Evolutionary conservation across 768 basidiomycete genomes (phyloP), one percentile per base, ranked within the genome.

Genomic region (Mycena latifolia): DNA sequence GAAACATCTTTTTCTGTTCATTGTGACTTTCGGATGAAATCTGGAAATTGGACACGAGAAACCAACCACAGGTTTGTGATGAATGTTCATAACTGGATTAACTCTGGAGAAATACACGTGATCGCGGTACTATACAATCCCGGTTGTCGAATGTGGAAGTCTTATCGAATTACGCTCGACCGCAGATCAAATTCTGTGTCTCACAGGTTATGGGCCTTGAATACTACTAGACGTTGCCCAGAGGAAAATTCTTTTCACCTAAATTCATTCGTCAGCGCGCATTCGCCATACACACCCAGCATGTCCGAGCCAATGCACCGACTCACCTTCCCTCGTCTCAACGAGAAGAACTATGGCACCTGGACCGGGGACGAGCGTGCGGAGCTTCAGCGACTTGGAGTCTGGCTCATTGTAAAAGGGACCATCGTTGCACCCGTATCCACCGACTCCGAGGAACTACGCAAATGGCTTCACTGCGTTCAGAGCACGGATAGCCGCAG

Each of bases 131-230:
- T 54, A 54, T 29, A 48, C 50, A 50, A 25, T 28, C 25, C 43
- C 15, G 41, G 59, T 39, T 48, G 59, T 37, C 57, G 57, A 24
- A 11, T 5, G 22, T 12, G 31, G 31, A 48, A 51, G 58, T 50
- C 50, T 52, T 51, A 61, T 61, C 50, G 59, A 61, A 50, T 61
- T 61, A 61, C 59, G 50, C 59, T 61, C 51, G 59, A 53, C 51
- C 59, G 51, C 59, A 61, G 50, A 50, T 45, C 43, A 52, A 50
- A 18, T 5, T 24, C 61, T 56, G 61, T 47, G 61, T 43, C 29
- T 63, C 61, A 63, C 54, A 63, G 61, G 61, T 63, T 63, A 55
- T 63, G 61, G 61, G 61, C 61, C 61, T 12, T 20, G 43, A 1
- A 14, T n/a, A n/a, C n/a, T 35, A 47, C 35, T 62, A 28, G 52